Evolutionary conservation across 805 yeast species (phyloP).

Genomic region (Wickerhamomyces ciferrii): DNA sequence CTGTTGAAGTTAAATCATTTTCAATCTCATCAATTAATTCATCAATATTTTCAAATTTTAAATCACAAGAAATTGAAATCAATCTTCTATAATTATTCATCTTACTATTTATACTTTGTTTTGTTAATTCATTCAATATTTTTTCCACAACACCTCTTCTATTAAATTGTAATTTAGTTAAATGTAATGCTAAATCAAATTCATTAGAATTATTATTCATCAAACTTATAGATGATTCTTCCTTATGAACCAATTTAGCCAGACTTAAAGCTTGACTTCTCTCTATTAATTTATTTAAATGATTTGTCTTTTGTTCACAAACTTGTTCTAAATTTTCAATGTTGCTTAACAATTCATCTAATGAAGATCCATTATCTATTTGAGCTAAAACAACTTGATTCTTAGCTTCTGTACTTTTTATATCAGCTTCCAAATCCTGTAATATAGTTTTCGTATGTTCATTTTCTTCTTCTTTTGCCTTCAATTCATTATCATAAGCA

Average conservation of each 20-base stretch:
- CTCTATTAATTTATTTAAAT: conserved; percentile 44
- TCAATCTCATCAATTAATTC: conserved; percentile 79
- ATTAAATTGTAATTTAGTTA: conserved; percentile 49
- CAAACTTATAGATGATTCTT: conserved; percentile 31
- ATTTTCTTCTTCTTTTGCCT: conserved; percentile 48
- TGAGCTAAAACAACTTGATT: conserved; percentile 21
- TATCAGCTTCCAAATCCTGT: conserved; percentile 33
- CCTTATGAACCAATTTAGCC: conserved; percentile 53
- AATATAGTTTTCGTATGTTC: conserved; percentile 41
- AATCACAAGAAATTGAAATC: conserved; percentile 71
- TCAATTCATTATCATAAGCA: conserved; percentile 51
- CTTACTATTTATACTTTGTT: conserved; percentile 41
- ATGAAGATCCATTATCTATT: conserved; percentile 14
- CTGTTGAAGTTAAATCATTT: conserved; percentile 23
- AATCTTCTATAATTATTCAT: conserved; percentile 78
- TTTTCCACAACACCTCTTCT: conserved; percentile 39
- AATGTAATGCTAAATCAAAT: conserved; percentile 28
- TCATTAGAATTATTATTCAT: conserved; percentile 11
- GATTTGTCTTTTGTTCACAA: conserved; percentile 23
- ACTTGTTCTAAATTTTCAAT: conserved; percentile 12
- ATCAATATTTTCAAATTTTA: conserved; percentile 74
- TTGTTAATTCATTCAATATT: conserved; percentile 46
- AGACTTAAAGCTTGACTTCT: conserved; percentile 58
- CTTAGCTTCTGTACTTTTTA: conserved; percentile 29
- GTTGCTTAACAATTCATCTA: conserved; percentile 12